phyloP scores from a whole-genome alignment of 1,139 yeast genomes.

The Yamadazyma kanchanaburiensis region DNA sequence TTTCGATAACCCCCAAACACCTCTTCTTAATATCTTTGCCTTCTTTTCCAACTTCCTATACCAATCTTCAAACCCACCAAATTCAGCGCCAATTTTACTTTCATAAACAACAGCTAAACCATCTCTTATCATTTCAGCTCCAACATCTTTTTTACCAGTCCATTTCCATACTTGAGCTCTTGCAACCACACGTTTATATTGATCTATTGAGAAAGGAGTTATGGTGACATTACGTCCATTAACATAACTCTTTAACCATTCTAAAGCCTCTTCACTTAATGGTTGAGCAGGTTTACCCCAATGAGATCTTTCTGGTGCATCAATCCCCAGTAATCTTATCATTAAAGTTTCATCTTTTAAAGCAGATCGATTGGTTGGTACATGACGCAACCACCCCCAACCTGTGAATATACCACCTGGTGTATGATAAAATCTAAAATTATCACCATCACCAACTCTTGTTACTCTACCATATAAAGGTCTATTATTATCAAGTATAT shows the following conservation, averaged over 20 bases:
- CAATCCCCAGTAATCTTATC: constrained; percentile 89
- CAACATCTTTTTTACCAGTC: constrained; percentile 73
- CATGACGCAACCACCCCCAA: constrained; percentile 84
- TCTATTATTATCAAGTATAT: constrained; percentile 29
- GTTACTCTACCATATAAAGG: constrained; percentile 76
- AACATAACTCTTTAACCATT: constrained; percentile 66
- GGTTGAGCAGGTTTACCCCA: constrained; percentile 96
- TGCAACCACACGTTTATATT: constrained; percentile 85
- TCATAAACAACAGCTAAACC: constrained; percentile 92
- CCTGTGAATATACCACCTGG: constrained; percentile 90
- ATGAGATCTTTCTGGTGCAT: constrained; percentile 95
- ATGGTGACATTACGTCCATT: constrained; percentile 67
- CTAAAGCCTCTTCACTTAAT: constrained; percentile 75
- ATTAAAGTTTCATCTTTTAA: constrained; percentile 58
- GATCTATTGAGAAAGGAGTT: constrained; percentile 80
- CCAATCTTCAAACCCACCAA: constrained; percentile 66
- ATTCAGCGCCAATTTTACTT: constrained; percentile 76
- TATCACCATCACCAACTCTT: constrained; percentile 95
- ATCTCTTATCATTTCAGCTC: constrained; percentile 77
- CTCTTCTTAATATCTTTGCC: constrained; percentile 57
- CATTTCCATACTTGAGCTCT: constrained; percentile 73
- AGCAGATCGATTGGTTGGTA: constrained; percentile 39
- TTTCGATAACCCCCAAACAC: constrained; percentile 65
- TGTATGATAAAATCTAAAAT: constrained; percentile 85
- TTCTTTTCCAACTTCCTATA: constrained; percentile 57